phyloP scores from a whole-genome alignment of 1,284 basidiomycete species.

The Schizophyllum commune region DNA sequence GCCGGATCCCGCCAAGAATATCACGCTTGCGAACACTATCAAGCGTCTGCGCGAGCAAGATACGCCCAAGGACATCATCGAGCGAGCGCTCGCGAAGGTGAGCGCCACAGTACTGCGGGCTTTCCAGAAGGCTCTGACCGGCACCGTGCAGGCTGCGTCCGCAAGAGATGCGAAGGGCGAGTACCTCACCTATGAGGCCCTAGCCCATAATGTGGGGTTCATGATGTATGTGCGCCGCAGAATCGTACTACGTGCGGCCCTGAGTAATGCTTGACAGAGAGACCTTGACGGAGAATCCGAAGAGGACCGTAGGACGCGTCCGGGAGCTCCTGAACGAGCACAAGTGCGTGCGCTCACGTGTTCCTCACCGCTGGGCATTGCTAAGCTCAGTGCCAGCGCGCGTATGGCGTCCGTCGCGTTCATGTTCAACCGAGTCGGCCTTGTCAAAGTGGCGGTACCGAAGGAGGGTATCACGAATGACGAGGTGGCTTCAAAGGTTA shows the following conservation, averaged over 20 bases:
- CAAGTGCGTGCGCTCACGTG: constrained; percentile 3
- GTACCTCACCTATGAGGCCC: constrained; percentile 61
- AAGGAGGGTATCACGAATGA: not conserved
- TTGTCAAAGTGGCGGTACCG: constrained; percentile 45
- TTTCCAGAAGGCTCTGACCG: not conserved
- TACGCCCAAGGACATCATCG: constrained; percentile 74
- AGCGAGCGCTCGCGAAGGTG: constrained; percentile 63
- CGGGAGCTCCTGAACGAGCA: constrained; percentile 53
- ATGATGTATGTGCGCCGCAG: constrained; percentile 54
- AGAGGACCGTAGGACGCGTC: constrained; percentile 60
- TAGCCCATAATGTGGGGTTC: constrained; percentile 64
- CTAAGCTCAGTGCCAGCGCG: constrained; percentile 33
- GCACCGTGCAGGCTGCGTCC: constrained; percentile 35
- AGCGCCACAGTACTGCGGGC: constrained; percentile 9
- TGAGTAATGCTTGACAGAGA: constrained; percentile 41
- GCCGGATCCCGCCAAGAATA: constrained; percentile 57
- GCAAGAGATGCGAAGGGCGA: constrained; percentile 44
- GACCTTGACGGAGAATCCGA: constrained; percentile 68
- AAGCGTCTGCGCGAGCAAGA: constrained; percentile 49
- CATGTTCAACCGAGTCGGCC: constrained; percentile 68
- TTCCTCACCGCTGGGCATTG: constrained; percentile 1
- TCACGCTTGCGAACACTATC: constrained; percentile 52
- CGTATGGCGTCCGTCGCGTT: constrained; percentile 69
- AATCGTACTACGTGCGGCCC: not conserved
- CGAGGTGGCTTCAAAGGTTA: constrained; percentile 26